A percentile compares a stretch with the other conserved stretches of the same genome.
Evolutionary conservation across 1,284 basidiomycete species (phyloP).

Genomic region (Cryptococcus sp.): DNA sequence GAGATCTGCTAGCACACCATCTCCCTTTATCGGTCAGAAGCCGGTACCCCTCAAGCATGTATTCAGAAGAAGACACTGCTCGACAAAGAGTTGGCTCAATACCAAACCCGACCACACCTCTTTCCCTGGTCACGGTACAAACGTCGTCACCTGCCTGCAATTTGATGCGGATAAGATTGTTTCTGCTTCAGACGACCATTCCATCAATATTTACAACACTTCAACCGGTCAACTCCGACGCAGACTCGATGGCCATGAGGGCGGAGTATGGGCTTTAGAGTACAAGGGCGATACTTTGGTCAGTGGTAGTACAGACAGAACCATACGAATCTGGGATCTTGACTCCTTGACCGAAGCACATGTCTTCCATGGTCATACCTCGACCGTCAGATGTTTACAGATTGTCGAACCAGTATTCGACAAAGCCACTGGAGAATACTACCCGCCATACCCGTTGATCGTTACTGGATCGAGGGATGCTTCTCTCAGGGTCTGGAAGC

Average conservation of each 20-base stretch:
- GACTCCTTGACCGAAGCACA: slow-evolving; percentile 74
- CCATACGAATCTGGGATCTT: slow-evolving; percentile 89
- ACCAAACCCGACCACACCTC: slow-evolving; percentile 57
- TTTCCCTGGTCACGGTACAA: slow-evolving; percentile 79
- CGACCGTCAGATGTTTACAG: slow-evolving; percentile 62
- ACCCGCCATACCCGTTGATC: slow-evolving; percentile 62
- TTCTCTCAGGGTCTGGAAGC: slow-evolving; percentile 80
- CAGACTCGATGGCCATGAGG: slow-evolving; percentile 81
- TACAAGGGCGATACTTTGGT: slow-evolving; percentile 74
- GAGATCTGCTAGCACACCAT: slow-evolving; percentile 1
- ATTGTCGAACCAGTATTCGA: slow-evolving; percentile 50
- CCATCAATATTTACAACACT: slow-evolving; percentile 86
- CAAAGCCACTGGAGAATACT: slow-evolving; percentile 46
- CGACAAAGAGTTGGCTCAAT: slow-evolving; percentile 55
- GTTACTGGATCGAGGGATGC: slow-evolving; percentile 91
- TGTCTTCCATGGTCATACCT: slow-evolving; percentile 87
- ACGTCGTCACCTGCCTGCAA: slow-evolving; percentile 88
- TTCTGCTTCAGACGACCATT: slow-evolving; percentile 67
- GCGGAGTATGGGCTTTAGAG: slow-evolving; percentile 87
- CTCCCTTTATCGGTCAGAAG: slow-evolving; percentile 4
- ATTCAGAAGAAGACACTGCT: slow-evolving; percentile 50
- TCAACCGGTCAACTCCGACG: slow-evolving; percentile 67
- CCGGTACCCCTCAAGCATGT: slow-evolving; percentile 41
- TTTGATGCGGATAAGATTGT: slow-evolving; percentile 91
- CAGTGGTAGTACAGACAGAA: slow-evolving; percentile 88